These are phyloP conservation scores for Volvariella volvacea DNA, from an alignment of 1,284 basidiomycete genomes.

Conservation along the genomic window DNA sequence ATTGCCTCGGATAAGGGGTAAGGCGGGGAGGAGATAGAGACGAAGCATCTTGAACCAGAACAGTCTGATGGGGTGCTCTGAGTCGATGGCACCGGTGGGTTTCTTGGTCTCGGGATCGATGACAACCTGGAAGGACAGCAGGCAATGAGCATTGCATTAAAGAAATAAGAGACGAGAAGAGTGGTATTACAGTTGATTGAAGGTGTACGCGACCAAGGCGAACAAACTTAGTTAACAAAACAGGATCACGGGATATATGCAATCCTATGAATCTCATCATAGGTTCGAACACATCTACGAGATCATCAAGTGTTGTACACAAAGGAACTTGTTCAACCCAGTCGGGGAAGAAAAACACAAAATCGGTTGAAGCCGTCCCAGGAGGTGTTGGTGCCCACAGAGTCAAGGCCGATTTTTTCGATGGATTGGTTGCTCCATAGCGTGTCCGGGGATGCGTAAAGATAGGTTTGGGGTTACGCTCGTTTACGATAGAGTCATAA, in stretches of 20 bases:
- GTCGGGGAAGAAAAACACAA: conserved; percentile 85
- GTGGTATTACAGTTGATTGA: conserved; percentile 23
- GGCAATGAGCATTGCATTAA: not conserved
- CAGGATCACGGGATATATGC: conserved; percentile 66
- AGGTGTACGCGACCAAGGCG: conserved; percentile 29
- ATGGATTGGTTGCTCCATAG: conserved; percentile 51
- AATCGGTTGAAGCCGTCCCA: conserved; percentile 60
- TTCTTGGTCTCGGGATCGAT: conserved; percentile 52
- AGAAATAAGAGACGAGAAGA: not conserved
- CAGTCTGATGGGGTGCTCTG: conserved; percentile 45
- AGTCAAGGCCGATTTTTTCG: conserved; percentile 58
- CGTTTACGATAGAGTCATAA: conserved; percentile 53
- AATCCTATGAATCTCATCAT: conserved; percentile 72
- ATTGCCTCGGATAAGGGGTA: conserved; percentile 81
- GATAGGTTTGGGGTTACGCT: conserved; percentile 39
- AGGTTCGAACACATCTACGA: conserved; percentile 69
- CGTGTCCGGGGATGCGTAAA: conserved; percentile 58
- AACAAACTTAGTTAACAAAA: conserved; percentile 38
- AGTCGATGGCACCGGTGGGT: conserved; percentile 42
- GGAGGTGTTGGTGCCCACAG: conserved; percentile 73
- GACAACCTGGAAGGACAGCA: conserved; percentile 27
- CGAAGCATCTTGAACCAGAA: conserved; percentile 86
- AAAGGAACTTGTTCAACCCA: conserved; percentile 73
- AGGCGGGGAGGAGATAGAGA: conserved; percentile 77
- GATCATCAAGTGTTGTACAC: conserved; percentile 59